phyloP scores from a whole-genome alignment of 768 basidiomycete species.

The Agrocybe praecox region DNA sequence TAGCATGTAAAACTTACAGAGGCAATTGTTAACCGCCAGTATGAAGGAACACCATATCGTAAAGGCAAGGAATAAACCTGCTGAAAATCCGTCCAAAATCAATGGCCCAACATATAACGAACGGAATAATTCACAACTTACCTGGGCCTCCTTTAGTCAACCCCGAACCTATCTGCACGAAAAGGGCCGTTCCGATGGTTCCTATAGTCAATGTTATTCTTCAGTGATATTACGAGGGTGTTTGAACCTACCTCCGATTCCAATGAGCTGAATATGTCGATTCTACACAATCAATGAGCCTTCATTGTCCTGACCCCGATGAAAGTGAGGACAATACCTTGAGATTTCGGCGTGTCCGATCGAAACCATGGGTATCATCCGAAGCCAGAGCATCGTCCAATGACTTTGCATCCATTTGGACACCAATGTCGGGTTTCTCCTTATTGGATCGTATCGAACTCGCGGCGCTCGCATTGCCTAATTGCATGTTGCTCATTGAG shows the following conservation, averaged over 20 bases:
- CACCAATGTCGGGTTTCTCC: not conserved
- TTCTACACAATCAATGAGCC: constrained; percentile 28
- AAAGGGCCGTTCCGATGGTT: constrained; percentile 76
- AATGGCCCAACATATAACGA: constrained; percentile 15
- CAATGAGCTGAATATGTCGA: constrained; percentile 55
- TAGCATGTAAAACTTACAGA: constrained; percentile 27
- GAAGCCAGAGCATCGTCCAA: not conserved
- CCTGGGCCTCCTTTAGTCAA: constrained; percentile 68
- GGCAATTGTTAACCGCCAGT: constrained; percentile 50
- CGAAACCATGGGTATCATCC: not conserved
- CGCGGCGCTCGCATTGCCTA: too few species aligned
- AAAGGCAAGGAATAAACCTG: constrained; percentile 52
- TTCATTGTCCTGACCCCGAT: not conserved
- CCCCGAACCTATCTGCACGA: constrained; percentile 69
- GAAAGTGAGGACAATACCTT: not conserved
- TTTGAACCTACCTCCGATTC: constrained; percentile 42
- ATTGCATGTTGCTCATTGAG: too few species aligned
- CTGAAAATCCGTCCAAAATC: constrained; percentile 23
- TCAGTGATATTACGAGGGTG: constrained; percentile 1
- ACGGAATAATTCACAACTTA: constrained; percentile 29
- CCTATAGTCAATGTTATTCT: constrained; percentile 32
- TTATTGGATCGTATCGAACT: not conserved
- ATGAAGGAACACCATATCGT: constrained; percentile 52
- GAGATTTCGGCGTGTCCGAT: not conserved
- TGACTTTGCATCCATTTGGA: not conserved